Conservation (phyloP, 108 stramenopile genomes). For the Halocafeteria seosinensis region DNA sequence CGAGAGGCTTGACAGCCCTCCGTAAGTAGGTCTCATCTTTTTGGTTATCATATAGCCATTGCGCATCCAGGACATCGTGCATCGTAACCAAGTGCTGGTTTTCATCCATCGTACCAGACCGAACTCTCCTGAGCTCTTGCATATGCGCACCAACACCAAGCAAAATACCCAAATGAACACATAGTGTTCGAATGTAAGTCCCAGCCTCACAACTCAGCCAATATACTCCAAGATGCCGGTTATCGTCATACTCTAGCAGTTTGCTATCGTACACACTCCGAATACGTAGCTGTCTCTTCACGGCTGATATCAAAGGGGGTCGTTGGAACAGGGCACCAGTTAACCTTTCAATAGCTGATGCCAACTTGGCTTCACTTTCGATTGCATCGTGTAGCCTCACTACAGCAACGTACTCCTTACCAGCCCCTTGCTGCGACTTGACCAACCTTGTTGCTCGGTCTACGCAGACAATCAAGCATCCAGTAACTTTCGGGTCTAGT, state of each 20-base stretch:
- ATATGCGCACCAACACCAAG: conserved; percentile 96
- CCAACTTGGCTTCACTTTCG: conserved; percentile 50
- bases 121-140: conserved; percentile 91
- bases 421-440: conserved; percentile 91
- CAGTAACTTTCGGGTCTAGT: conserved; percentile 98
- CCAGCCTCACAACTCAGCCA: conserved; percentile 94
- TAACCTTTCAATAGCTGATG: conserved; percentile 76
- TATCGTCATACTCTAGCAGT: conserved; percentile 80
- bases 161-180: conserved; percentile 89
- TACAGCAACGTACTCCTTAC: conserved; percentile 96
- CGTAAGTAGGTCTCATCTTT: conserved; percentile 97
- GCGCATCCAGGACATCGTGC: conserved; percentile 99
- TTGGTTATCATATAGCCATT: conserved; percentile 84
- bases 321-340: conserved; percentile 96
- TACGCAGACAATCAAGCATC: conserved; percentile 98
- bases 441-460: conserved; percentile 95
- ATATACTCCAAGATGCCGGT: conserved; percentile 80
- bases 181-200: conserved; percentile 95
- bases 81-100: conserved; percentile 82
- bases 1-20: conserved; percentile 87
- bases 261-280: conserved; percentile 91
- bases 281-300: conserved; percentile 93
- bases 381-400: conserved; percentile 80
- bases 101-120: conserved; percentile 75
- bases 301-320: conserved; percentile 94